Percentiles rank a stretch among this genome's conserved stretches.
Conservation (phyloP, 164 flowering plant genomes). For the Liquidambar formosana region DNA sequence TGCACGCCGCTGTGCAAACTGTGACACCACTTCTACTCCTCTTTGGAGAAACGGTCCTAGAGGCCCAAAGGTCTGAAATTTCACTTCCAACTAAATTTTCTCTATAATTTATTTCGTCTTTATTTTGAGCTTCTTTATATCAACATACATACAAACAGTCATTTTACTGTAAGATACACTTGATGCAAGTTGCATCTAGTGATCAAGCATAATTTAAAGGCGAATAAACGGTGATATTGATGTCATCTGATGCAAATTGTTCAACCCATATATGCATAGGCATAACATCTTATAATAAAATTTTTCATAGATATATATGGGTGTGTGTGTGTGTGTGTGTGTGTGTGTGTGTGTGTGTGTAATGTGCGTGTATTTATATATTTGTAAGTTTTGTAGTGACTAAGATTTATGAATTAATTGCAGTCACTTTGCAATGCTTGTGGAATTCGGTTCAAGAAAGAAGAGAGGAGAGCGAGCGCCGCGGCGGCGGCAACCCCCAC, state of each 20-base stretch:
- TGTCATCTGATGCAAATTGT: no score
- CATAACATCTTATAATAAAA: no score
- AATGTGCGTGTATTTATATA: no score
- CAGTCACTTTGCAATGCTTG: conserved; percentile 99
- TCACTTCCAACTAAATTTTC: background rate
- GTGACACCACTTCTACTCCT: conserved; percentile 98
- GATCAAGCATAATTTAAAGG: no score
- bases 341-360: no score
- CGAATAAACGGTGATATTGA: no score
- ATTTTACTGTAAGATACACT: no score
- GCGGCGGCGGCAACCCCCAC: conserved; percentile 30
- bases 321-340: no score
- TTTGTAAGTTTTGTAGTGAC: background rate
- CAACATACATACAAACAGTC: no score
- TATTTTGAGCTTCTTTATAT: background rate
- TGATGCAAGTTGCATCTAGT: no score
- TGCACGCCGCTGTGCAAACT: conserved; percentile 94
- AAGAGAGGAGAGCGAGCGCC: conserved; percentile 84
- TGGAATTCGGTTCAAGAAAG: conserved; percentile 97
- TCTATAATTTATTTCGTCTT: background rate
- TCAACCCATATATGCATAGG: no score
- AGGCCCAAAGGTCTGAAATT: conserved; percentile 78
- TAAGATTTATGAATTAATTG: background rate
- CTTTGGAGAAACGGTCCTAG: conserved; percentile 98
- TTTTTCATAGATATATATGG: no score